A percentile compares a stretch with the other conserved stretches of the same genome.
phyloP scores from a whole-genome alignment of 2,329 filamentous ascomycete genomes.

The Penicillium oxalicum region DNA sequence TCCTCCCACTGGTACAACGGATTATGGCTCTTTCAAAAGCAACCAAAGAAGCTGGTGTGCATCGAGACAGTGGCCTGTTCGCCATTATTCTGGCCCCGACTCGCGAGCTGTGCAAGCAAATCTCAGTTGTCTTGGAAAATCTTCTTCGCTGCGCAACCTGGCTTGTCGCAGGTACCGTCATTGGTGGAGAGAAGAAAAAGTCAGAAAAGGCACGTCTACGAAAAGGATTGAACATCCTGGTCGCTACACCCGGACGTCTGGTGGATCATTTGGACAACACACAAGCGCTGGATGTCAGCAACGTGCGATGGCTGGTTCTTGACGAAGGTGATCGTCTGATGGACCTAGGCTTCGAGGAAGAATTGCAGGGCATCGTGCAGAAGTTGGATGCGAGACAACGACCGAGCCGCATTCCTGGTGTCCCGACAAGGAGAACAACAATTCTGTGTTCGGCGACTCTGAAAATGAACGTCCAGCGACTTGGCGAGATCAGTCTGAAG shows the following conservation, averaged over 20 bases:
- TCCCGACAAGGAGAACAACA: slow-evolving; percentile 71
- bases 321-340: slow-evolving; percentile 97
- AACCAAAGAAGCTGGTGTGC: slow-evolving; percentile 47
- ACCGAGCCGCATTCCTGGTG: slow-evolving; percentile 56
- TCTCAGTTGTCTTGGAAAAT: slow-evolving; percentile 76
- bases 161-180: slow-evolving; percentile 84
- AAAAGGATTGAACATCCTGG: slow-evolving; percentile 91
- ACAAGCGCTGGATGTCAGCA: slow-evolving; percentile 77
- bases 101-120: slow-evolving; percentile 90
- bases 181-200: slow-evolving; percentile 66
- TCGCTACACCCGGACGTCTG: slow-evolving; percentile 86
- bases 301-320: slow-evolving; percentile 86
- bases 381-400: slow-evolving; percentile 65
- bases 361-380: slow-evolving; percentile 78
- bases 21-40: slow-evolving; percentile 66
- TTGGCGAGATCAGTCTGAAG: slow-evolving; percentile 91
- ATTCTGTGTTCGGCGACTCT: slow-evolving; percentile 94
- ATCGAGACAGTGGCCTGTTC: slow-evolving; percentile 83
- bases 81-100: slow-evolving; percentile 92
- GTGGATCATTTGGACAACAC: slow-evolving; percentile 92
- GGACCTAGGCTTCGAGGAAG: slow-evolving; percentile 95
- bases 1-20: slow-evolving; percentile 84
- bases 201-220: slow-evolving; percentile 88
- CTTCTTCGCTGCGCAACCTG: slow-evolving; percentile 85
- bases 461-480: slow-evolving; percentile 92